Base-by-base conservation (phyloP, 345 rosid genomes). In the Eutrema japonicum region DNA sequence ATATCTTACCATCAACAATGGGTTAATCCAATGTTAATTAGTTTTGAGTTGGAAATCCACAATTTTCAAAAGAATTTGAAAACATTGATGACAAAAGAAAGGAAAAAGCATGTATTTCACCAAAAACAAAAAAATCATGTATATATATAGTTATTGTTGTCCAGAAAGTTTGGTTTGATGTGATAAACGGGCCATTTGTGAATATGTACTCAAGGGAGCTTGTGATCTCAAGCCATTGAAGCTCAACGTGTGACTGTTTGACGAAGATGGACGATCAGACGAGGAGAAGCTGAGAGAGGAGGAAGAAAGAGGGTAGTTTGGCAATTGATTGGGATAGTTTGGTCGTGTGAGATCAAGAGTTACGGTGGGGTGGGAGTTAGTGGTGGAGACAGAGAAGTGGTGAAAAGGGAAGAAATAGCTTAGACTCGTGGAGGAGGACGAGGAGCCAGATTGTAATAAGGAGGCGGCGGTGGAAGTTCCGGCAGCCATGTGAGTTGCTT, bases 271-370 rank as follows among this genome's bases (percentile, higher is more conserved):
- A 16, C 36, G 64, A 27, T 69, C 64, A 4, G 70, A 37, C 8
- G 78, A 73, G n/a, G 79, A 80, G 72, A 87, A 84, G 80, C 72
- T 81, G 75, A 80, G 64, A 11, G 84, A 50, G 4, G 88, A 63
- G 6, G 79, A 61, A 37, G 79, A 62, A 62, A 47, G 62, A 60
- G 78, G 56, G 12, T 74, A 35, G 46, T 59, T 29, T 75, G 79
- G 74, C 64, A 80, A 37, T 14, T 76, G 70, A 50, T 22, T 71
- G 42, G 47, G 40, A 55, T 74, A 76, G 68, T 68, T 42, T 62
- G 84, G 79, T 45, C 82, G 26, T 32, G 87, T 85, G 71, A 85
- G 91, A 75, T 90, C 96, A 36, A 90, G 77, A 54, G 88, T 85
- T 70, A 88, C 78, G 6, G 96, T 85, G 0, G 93, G 92, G 67